Percentiles rank a stretch among this genome's conserved stretches.
Evolutionary conservation across 2,329 filamentous ascomycete species (phyloP).

Genomic region (Penicillium corylophilum): DNA sequence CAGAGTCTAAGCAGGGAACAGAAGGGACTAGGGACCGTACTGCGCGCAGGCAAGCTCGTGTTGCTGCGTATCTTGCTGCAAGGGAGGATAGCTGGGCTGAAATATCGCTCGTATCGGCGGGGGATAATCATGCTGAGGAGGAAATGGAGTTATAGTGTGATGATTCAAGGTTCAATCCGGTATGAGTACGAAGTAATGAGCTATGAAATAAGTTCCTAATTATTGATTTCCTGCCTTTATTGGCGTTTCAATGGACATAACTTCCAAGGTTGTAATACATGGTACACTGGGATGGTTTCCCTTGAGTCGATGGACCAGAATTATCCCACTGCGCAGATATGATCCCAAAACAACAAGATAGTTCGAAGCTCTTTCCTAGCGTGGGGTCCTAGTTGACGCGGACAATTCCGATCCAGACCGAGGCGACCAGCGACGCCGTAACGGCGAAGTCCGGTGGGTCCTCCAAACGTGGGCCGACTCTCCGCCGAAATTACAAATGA

Average conservation of each 20-base stretch:
- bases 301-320: too few species aligned
- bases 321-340: too few species aligned
- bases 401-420: background rate
- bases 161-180: background rate
- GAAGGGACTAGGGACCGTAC: slow-evolving; percentile 1
- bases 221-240: too few species aligned
- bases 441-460: slow-evolving; percentile 12
- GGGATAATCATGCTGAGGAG: slow-evolving; percentile 43
- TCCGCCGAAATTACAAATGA: slow-evolving; percentile 3
- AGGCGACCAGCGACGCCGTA: background rate
- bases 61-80: slow-evolving; percentile 43
- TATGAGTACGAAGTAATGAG: background rate
- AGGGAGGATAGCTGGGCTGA: slow-evolving; percentile 44
- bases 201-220: background rate
- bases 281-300: too few species aligned
- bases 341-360: too few species aligned
- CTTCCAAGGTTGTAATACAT: too few species aligned
- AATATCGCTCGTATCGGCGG: slow-evolving; percentile 44
- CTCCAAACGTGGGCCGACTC: slow-evolving; percentile 1
- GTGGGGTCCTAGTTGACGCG: background rate
- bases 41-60: slow-evolving; percentile 24
- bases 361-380: too few species aligned
- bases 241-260: too few species aligned
- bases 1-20: background rate
- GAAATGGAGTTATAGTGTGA: slow-evolving; percentile 41